A percentile compares a stretch with the other conserved stretches of the same genome.
These are phyloP conservation scores for Phylloporus sp. DNA, from an alignment of 1,284 basidiomycete genomes.

Conservation along the genomic window DNA sequence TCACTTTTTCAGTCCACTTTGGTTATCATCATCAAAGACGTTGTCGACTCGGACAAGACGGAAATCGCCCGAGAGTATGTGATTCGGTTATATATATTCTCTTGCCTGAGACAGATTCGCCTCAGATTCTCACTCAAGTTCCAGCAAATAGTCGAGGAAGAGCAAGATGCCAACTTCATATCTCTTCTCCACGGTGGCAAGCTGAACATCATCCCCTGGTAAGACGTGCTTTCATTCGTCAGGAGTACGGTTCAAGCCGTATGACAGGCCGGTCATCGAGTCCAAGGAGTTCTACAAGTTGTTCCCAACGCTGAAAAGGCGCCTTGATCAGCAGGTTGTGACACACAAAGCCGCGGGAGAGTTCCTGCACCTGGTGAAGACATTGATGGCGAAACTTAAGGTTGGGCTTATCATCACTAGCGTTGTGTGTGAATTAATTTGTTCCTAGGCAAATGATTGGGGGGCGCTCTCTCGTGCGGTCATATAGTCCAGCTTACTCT, in stretches of 20 bases:
- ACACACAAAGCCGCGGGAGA: background rate
- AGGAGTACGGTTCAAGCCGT: background rate
- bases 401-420: background rate
- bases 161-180: too few relatives aligned
- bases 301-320: background rate
- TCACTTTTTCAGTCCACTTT: background rate
- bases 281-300: background rate
- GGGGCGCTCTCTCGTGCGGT: constrained; percentile 64
- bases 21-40: background rate
- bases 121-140: background rate
- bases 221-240: background rate
- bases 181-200: background rate
- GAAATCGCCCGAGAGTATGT: background rate
- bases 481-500: background rate
- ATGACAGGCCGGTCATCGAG: background rate
- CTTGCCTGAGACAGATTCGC: background rate
- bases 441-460: constrained; percentile 65
- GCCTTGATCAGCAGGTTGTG: background rate
- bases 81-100: background rate
- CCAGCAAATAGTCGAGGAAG: background rate
- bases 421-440: background rate
- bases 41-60: background rate
- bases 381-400: background rate
- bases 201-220: background rate
- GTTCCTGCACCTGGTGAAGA: background rate